Conservation (phyloP, 768 basidiomycete species). For the Phaeotremella skinneri region DNA sequence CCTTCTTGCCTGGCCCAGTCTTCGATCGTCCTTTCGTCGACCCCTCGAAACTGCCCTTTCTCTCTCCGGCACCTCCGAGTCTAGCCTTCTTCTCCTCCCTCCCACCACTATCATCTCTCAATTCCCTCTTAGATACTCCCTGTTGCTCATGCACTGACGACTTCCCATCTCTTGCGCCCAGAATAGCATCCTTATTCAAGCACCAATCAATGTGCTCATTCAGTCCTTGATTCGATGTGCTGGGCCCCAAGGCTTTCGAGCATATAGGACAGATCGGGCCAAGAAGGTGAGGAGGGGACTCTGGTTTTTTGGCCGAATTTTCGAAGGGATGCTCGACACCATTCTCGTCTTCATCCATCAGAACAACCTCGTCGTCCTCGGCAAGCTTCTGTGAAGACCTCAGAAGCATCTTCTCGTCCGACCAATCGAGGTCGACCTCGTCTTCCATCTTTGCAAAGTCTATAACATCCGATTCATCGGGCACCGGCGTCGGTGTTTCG, state of each 20-base stretch:
- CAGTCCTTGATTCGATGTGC: slow-evolving; percentile 69
- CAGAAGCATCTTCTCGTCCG: slow-evolving; percentile 1
- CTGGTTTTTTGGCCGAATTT: slow-evolving; percentile 12
- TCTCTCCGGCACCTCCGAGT: slow-evolving; percentile 7
- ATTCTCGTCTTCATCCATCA: slow-evolving; percentile 7
- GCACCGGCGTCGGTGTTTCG: slow-evolving; percentile 3
- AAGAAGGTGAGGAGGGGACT: slow-evolving; percentile 19
- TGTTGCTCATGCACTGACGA: slow-evolving; percentile 13
- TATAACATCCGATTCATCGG: slow-evolving; percentile 22
- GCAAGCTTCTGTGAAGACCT: neutral
- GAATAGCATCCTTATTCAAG: slow-evolving; percentile 72
- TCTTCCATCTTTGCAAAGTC: slow-evolving; percentile 23
- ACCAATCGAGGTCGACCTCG: slow-evolving; percentile 5
- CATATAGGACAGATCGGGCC: slow-evolving; percentile 71
- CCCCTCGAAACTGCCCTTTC: neutral
- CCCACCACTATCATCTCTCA: slow-evolving; percentile 3
- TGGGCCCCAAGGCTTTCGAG: slow-evolving; percentile 56
- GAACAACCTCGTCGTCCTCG: neutral
- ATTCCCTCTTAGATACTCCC: slow-evolving; percentile 22
- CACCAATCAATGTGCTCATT: slow-evolving; percentile 91
- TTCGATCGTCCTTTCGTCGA: neutral
- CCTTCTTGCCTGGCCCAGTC: slow-evolving; percentile 19
- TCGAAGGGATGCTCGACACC: neutral
- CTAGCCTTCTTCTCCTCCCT: neutral
- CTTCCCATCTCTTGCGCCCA: slow-evolving; percentile 52